These are phyloP conservation scores for Tephrocybe sp. DNA, from an alignment of 768 basidiomycete genomes.

Conservation along the genomic window DNA sequence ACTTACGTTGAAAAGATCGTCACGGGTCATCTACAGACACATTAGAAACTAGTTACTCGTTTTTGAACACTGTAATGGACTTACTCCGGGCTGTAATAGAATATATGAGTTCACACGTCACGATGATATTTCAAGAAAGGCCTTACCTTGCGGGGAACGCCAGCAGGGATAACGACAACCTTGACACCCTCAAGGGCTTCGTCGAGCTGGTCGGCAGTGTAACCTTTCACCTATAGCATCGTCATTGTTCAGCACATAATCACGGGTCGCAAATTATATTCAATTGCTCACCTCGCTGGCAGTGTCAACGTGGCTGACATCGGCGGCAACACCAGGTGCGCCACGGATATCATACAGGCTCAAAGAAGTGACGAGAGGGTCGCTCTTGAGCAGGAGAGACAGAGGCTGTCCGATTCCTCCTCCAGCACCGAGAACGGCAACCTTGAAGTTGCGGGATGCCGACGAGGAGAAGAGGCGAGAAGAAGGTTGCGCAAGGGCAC, in stretches of 20 bases:
- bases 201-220: slow-evolving; percentile 83
- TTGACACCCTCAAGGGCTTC: slow-evolving; percentile 85
- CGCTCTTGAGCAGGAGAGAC: slow-evolving; percentile 88
- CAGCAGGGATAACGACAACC: slow-evolving; percentile 97
- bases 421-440: slow-evolving; percentile 95
- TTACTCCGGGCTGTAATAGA: slow-evolving; percentile 70
- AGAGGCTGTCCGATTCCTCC: slow-evolving; percentile 99
- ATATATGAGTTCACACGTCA: slow-evolving; percentile 24
- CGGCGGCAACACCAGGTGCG: slow-evolving; percentile 95
- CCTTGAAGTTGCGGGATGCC: slow-evolving; percentile 72
- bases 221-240: slow-evolving; percentile 64
- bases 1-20: slow-evolving; percentile 92
- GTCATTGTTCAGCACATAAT: slow-evolving; percentile 7
- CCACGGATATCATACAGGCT: slow-evolving; percentile 94
- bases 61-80: slow-evolving; percentile 28
- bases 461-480: slow-evolving; percentile 77
- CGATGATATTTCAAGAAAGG: slow-evolving; percentile 13
- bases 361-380: slow-evolving; percentile 84
- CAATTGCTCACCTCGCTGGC: slow-evolving; percentile 61
- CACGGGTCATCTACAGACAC: slow-evolving; percentile 83
- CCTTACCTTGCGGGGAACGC: slow-evolving; percentile 93
- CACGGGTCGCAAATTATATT: background rate
- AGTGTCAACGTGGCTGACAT: slow-evolving; percentile 93
- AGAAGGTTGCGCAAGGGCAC: slow-evolving; percentile 51
- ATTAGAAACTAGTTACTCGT: slow-evolving; percentile 24